Base-by-base conservation (phyloP, 2,329 filamentous ascomycete genomes). In the Ophiostoma sp. region DNA sequence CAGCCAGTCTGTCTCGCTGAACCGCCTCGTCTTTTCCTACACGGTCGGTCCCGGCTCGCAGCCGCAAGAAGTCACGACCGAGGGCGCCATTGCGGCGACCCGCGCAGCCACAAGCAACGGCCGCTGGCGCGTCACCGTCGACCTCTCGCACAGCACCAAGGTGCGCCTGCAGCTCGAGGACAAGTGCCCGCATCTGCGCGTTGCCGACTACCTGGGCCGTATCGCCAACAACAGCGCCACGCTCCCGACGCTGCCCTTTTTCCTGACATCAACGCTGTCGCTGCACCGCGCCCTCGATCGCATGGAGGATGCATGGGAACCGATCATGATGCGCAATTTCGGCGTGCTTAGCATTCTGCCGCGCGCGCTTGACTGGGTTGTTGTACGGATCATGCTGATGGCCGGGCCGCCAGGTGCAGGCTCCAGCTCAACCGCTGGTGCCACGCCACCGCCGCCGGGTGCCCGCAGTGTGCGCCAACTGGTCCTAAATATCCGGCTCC, bases 1-100 rank as follows among this genome's bases (percentile, higher is more conserved):
- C 62, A 85, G 85, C 76, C 84, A 89, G 74, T 81, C 84, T 57
- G 83, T 90, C 70, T 87, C 85, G 20, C 81, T 94, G 70, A 81
- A 82, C 73, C 82, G 85, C 72, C 84, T 95, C 6, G 80, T 85
- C 2, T 93, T 95, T 77, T 86, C 83, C n/a, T 96, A 95, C 77
- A 82, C 81, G 68, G 73, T 65, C 72, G 69, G 54, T 17, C 66
- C 35, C 2, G 54, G 23, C 20, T 31, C 27, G 39, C 35, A n/a
- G 20, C 66, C 65, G 31, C 64, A 73, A 33, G 27, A 67, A 31
- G 41, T 68, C 64, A 67, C 62, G 31, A 54, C 68, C 11, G 74
- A 69, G 33, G 66, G 54, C 1, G 68, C 67, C 7, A 67, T 68
- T 3, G 67, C 67, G 10, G 23, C 52, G 5, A 27, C 67, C 20